A percentile compares a stretch with the other conserved stretches of the same genome.
phyloP scores from a whole-genome alignment of 768 basidiomycete species.

The Termitomyces sp. region DNA sequence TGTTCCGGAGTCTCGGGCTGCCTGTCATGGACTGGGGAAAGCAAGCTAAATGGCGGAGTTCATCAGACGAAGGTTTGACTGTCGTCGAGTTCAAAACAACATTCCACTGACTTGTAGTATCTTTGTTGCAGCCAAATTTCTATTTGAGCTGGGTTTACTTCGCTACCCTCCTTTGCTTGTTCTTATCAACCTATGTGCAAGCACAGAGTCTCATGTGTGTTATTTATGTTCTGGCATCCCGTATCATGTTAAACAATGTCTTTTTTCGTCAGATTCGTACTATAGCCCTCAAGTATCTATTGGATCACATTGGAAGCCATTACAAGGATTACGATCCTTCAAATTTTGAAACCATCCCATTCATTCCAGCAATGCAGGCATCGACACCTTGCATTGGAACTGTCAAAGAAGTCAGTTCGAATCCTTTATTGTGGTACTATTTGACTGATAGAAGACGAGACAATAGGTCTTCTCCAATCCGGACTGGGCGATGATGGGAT shows the following conservation, averaged over 20 bases:
- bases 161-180: slow-evolving; percentile 66
- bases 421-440: not conserved
- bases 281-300: slow-evolving; percentile 75
- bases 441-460: not conserved
- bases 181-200: slow-evolving; percentile 69
- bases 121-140: slow-evolving; percentile 63
- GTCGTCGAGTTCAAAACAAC: not conserved
- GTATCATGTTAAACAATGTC: not conserved
- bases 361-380: slow-evolving; percentile 71
- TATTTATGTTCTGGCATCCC: not conserved
- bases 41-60: slow-evolving; percentile 72
- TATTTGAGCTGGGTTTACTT: slow-evolving; percentile 69
- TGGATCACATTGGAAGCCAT: slow-evolving; percentile 65
- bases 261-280: slow-evolving; percentile 36
- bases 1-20: slow-evolving; percentile 68
- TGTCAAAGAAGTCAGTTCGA: slow-evolving; percentile 56
- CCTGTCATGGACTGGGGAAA: slow-evolving; percentile 89
- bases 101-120: not conserved
- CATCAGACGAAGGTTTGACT: slow-evolving; percentile 81
- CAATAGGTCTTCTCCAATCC: slow-evolving; percentile 66
- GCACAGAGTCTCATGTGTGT: slow-evolving; percentile 40
- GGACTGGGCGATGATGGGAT: slow-evolving; percentile 76
- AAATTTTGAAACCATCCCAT: slow-evolving; percentile 58
- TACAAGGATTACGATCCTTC: slow-evolving; percentile 62
- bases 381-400: slow-evolving; percentile 55